phyloP scores from a whole-genome alignment of 257 asterid genomes.

The Penstemon davidsonii region DNA sequence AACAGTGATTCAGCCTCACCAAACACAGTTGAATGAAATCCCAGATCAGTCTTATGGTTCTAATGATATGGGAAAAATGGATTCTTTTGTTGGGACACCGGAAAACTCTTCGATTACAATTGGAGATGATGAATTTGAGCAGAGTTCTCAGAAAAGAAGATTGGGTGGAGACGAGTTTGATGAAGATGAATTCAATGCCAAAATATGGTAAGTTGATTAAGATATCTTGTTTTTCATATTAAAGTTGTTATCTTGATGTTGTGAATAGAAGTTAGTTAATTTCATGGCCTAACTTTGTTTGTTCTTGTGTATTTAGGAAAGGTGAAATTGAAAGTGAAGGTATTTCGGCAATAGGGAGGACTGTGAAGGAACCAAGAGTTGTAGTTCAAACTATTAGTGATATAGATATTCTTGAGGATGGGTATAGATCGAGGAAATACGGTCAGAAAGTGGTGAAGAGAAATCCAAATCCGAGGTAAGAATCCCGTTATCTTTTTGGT shows the following conservation, averaged over 20 bases:
- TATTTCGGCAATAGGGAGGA: constrained; percentile 36
- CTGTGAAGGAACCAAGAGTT: constrained; percentile 70
- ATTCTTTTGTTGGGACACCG: constrained; percentile 57
- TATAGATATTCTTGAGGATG: constrained; percentile 71
- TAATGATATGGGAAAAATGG: constrained; percentile 42
- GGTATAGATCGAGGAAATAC: constrained; percentile 76
- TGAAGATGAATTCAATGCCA: constrained; percentile 54
- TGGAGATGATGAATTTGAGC: constrained; percentile 68
- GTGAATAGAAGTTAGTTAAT: background rate
- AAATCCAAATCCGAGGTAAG: constrained; percentile 77
- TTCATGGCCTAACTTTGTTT: constrained; percentile 1
- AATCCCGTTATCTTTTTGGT: background rate
- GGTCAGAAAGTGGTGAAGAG: constrained; percentile 80
- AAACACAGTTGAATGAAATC: constrained; percentile 35
- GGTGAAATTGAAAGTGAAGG: constrained; percentile 45
- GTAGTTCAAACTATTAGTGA: constrained; percentile 76
- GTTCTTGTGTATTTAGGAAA: constrained; percentile 39
- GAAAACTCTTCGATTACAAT: constrained; percentile 68
- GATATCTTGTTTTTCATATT: background rate
- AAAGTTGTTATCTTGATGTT: background rate
- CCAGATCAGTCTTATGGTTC: constrained; percentile 56
- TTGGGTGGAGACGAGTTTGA: constrained; percentile 44
- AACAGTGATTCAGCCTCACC: constrained; percentile 33
- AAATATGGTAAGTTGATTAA: constrained; percentile 50
- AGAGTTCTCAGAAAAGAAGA: constrained; percentile 45